phyloP scores from a whole-genome alignment of 2,329 filamentous ascomycete genomes.

The Rugonectria rugulosa region DNA sequence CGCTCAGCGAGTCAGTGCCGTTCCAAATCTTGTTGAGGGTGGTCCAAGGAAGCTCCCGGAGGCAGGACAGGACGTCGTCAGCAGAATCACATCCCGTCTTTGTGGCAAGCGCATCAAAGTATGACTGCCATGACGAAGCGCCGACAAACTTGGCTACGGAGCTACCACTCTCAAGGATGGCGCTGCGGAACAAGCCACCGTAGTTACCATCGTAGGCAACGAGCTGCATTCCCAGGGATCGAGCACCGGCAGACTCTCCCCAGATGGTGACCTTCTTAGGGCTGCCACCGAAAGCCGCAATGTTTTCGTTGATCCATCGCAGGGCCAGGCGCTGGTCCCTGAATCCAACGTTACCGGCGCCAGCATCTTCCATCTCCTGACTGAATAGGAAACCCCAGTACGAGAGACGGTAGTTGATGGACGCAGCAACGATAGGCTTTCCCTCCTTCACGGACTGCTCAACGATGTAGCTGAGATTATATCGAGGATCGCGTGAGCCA shows the following conservation, averaged over 20 bases:
- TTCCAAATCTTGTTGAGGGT: conserved; percentile 43
- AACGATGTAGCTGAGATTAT: conserved; percentile 69
- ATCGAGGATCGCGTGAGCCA: conserved; percentile 48
- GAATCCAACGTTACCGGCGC: conserved; percentile 59
- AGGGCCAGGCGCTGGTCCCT: conserved; percentile 58
- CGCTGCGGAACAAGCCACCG: conserved; percentile 61
- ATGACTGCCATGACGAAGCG: conserved; percentile 35
- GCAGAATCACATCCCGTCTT: conserved; percentile 34
- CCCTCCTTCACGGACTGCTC: conserved; percentile 53
- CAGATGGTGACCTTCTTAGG: conserved; percentile 57
- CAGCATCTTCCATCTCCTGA: conserved; percentile 49
- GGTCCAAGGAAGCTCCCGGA: conserved; percentile 41
- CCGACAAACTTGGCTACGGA: conserved; percentile 39
- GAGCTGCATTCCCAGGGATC: conserved; percentile 58
- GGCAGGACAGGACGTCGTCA: conserved; percentile 40
- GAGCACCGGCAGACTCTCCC: conserved; percentile 62
- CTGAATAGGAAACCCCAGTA: conserved; percentile 61
- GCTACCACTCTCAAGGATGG: conserved; percentile 58
- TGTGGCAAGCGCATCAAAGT: conserved; percentile 41
- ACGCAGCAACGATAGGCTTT: conserved; percentile 59
- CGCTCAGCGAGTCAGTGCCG: conserved; percentile 25
- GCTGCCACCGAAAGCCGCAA: conserved; percentile 57
- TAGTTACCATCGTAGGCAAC: conserved; percentile 61
- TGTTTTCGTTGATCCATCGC: conserved; percentile 60
- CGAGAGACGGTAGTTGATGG: conserved; percentile 59